Evolutionary conservation across 2,329 filamentous ascomycete species (phyloP), one percentile per base, ranked within the genome.

Genomic region (Cladorrhinum sp.): DNA sequence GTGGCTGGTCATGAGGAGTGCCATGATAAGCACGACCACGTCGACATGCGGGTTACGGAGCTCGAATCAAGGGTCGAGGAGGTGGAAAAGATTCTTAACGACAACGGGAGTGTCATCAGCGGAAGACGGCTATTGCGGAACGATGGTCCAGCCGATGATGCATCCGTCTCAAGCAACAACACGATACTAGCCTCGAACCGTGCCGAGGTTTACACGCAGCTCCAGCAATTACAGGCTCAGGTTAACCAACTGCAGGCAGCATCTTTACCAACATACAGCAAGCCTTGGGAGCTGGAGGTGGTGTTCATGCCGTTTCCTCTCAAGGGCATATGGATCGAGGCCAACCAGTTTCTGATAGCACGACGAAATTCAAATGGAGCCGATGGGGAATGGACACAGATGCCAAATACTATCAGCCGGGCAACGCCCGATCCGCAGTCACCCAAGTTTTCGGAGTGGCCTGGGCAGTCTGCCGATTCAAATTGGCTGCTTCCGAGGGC

Each of bases 281-380:
- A 83, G 45, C 88, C 89, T 0, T 92, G 89, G 88, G 84, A 89
- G 65, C 77, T 93, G 1, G 89, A 93, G 69, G 87, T 93, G 3
- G 85, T 93, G 1, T 85, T 92, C 60, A 72, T 93, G 7, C 90
- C 90, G 1, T 93, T 91, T 71, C 79, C 81, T 1, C 74, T 86
- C 6, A 83, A 80, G 65, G 79, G 78, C 22, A 67, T 86, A 5
- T 86, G 84, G 84, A 76, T 82, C 61, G 75, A 77, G 50, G 72
- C 77, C 3, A 70, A 76, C 62, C 77, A 83, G 2, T 84, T 85
- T 69, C 59, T 65, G 0, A 22, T 45, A 18, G 77, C 75, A 29
- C 75, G 75, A 48, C 71, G 70, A 24, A 68, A 73, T 5, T 66
- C 68, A 9, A 60, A 62, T 1, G 70, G 71, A 10, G 67, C 73